Percentiles rank a stretch among this genome's conserved stretches.
phyloP scores from a whole-genome alignment of 768 basidiomycete species.

The Coprinellus micaceus region DNA sequence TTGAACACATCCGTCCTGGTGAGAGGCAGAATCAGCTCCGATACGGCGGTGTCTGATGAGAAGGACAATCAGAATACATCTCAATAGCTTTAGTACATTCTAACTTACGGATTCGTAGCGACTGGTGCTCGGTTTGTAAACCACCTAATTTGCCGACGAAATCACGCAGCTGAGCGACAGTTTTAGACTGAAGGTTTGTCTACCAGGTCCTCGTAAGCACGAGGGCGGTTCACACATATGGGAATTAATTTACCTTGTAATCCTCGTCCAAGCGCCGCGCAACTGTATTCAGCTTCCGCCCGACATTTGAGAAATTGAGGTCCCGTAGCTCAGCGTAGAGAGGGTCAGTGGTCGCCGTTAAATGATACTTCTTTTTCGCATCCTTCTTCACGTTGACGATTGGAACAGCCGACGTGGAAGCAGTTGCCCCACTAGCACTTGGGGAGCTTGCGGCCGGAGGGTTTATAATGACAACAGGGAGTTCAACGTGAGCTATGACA shows the following conservation, averaged over 20 bases:
- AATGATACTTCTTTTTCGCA: conserved; percentile 85
- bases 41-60: conserved; percentile 80
- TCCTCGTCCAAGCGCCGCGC: conserved; percentile 88
- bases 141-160: conserved; percentile 96
- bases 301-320: conserved; percentile 88
- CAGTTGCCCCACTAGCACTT: conserved; percentile 27
- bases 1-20: conserved; percentile 89
- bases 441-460: conserved; percentile 51
- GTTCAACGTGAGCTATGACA: conserved; percentile 65
- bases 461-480: conserved; percentile 67
- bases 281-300: conserved; percentile 71
- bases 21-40: conserved; percentile 83
- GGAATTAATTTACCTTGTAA: conserved; percentile 62
- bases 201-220: conserved; percentile 23
- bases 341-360: conserved; percentile 75
- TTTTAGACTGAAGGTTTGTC: conserved; percentile 85
- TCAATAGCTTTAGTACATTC: not conserved
- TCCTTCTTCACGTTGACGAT: conserved; percentile 61
- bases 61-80: conserved; percentile 5
- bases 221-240: not conserved
- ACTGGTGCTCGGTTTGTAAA: conserved; percentile 87
- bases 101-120: conserved; percentile 79
- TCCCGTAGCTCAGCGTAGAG: conserved; percentile 83
- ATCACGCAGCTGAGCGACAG: conserved; percentile 85
- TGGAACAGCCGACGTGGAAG: conserved; percentile 35